Evolutionary conservation across 2,329 filamentous ascomycete species (phyloP), one percentile per base, ranked within the genome.

Genomic region (Xylaria arbuscula): DNA sequence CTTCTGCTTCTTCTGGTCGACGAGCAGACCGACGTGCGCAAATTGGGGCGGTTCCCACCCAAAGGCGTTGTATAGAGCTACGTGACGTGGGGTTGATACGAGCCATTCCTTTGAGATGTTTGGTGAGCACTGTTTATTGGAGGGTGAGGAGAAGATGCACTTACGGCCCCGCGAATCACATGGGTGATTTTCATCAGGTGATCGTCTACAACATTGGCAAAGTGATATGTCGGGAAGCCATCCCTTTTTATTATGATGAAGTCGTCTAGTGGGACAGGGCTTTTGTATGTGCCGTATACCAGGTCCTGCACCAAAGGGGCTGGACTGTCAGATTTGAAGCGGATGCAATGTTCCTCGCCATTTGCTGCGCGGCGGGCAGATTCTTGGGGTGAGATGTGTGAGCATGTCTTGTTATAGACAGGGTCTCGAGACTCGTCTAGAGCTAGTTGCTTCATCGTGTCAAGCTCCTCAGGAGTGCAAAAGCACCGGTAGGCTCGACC

Each of bases 181-280:
- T 98, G 95, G 0, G 94, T 98, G 73, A 99, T 97, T 68, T 93
- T 83, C 96, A 99, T 99, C 68, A 92, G 84, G 79, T 98, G 93
- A 76, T 99, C 96, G 77, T 99, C 96, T 4, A 99, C 91, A 9
- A 99, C 95, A 76, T 98, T 99, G 4, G 96, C 96, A 69, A 99
- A 90, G 80, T 99, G 96, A 77, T 99, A 99, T 0, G 97, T 99
- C 0, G 96, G 96, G 72, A 92, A 92, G 0, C 94, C 94, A 78
- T 99, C 96, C 0, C 90, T 91, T 80, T 99, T 99, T 68, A 98
- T 83, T 48, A 99, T 84, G 69, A 99, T 92, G 22, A 94, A 95
- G 76, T 98, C 94, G 72, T 96, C 93, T 78, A 90, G 81, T 60
- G 81, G 72, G 72, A 85, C 77, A 75, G 82, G 81, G 77, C 87